Conservation (phyloP, 1,139 yeast species). For the Entelexis sorbosivorans region DNA sequence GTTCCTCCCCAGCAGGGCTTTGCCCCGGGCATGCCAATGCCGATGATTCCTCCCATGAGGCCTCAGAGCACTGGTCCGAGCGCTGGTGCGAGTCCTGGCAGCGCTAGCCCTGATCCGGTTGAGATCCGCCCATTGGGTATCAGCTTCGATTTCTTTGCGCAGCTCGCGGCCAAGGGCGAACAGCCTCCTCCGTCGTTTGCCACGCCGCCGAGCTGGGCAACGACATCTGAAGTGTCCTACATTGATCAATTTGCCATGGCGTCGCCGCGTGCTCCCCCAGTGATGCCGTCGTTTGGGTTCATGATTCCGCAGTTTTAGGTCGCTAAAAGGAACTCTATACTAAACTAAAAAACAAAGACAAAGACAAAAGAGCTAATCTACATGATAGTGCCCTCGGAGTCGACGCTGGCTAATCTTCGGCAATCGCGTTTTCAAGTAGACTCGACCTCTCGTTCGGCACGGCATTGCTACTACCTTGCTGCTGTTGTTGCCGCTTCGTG, state of each 20-base stretch:
- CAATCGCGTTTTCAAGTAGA: not conserved
- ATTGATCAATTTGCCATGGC: conserved; percentile 19
- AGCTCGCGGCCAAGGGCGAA: conserved; percentile 5
- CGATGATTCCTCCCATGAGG: conserved; percentile 8
- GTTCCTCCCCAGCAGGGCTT: conserved; percentile 5
- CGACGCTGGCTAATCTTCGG: not conserved
- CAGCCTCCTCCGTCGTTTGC: conserved; percentile 14
- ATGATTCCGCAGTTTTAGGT: conserved; percentile 10
- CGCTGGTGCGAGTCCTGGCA: conserved; percentile 3
- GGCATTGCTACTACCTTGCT: not conserved
- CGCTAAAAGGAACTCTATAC: not conserved
- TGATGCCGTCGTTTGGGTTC: conserved; percentile 25
- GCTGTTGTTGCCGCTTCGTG: not conserved
- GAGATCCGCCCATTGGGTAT: conserved; percentile 10
- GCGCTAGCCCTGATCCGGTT: conserved; percentile 4
- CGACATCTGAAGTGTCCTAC: conserved; percentile 12
- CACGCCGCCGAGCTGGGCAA: conserved; percentile 22
- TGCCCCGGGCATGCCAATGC: conserved; percentile 6
- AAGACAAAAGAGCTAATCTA: not conserved
- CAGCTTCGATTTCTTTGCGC: conserved; percentile 19
- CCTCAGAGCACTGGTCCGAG: conserved; percentile 4
- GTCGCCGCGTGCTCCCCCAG: conserved; percentile 10
- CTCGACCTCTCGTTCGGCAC: not conserved
- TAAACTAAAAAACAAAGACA: not conserved
- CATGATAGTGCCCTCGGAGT: not conserved